Conservation (phyloP, 306 rosid species). For the Sesbania bispinosa region DNA sequence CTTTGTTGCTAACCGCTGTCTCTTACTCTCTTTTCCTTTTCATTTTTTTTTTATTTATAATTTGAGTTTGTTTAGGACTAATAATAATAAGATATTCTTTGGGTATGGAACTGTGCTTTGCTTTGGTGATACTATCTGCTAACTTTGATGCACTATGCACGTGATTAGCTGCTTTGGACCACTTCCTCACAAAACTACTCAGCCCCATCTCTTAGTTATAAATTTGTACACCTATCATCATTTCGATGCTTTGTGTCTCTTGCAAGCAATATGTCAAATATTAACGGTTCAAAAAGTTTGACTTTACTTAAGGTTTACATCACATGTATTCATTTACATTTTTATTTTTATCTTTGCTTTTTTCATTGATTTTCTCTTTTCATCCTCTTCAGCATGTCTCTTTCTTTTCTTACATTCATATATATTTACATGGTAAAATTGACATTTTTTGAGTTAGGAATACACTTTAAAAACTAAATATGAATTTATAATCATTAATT, state of each 20-base stretch:
- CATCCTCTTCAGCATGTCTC: too few relatives aligned
- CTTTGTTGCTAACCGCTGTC: background rate
- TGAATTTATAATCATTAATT: too few relatives aligned
- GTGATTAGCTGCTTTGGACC: background rate
- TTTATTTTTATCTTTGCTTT: too few relatives aligned
- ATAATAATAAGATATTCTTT: background rate
- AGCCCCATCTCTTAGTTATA: too few relatives aligned
- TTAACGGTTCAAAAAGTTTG: background rate
- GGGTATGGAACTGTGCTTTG: background rate
- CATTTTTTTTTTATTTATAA: too few relatives aligned
- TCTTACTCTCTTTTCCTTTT: background rate
- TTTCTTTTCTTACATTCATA: too few relatives aligned
- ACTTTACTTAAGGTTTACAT: background rate
- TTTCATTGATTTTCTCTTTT: too few relatives aligned
- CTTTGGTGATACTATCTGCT: background rate
- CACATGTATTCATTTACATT: too few relatives aligned
- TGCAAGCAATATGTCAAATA: background rate
- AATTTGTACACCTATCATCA: background rate
- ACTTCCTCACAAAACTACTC: background rate
- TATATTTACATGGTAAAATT: too few relatives aligned
- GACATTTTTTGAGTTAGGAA: too few relatives aligned
- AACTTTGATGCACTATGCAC: conserved; percentile 5
- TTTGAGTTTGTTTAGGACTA: background rate
- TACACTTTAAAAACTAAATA: too few relatives aligned
- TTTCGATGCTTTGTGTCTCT: background rate